phyloP scores from a whole-genome alignment of 257 asterid species.

The Catharanthus roseus region DNA sequence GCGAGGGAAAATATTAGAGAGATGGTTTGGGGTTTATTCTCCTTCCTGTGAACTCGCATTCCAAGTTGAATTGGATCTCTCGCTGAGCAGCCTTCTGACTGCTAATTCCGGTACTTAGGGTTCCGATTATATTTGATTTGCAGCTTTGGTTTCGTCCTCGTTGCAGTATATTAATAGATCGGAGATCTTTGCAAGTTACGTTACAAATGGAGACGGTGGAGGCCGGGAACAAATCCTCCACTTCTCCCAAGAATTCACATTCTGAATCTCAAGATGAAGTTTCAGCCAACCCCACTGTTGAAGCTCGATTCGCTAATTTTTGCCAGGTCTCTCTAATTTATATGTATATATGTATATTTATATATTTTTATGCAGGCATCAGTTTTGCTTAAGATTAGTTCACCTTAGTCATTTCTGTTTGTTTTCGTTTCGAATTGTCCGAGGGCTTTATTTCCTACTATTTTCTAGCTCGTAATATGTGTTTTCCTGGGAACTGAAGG shows the following conservation, averaged over 20 bases:
- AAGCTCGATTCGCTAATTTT: slow-evolving; percentile 59
- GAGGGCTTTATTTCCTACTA: not conserved
- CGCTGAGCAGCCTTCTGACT: not conserved
- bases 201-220: slow-evolving; percentile 11
- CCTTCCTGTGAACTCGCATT: not conserved
- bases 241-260: slow-evolving; percentile 11
- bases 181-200: not conserved
- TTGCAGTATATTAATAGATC: not conserved
- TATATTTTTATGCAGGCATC: not conserved
- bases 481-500: not conserved
- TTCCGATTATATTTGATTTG: not conserved
- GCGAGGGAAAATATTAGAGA: not conserved
- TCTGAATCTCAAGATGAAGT: slow-evolving; percentile 25
- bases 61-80: not conserved
- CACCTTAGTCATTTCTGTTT: not conserved
- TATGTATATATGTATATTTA: not conserved
- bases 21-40: not conserved
- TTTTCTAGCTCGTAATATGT: not conserved
- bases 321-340: slow-evolving; percentile 52
- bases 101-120: not conserved
- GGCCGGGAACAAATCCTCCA: slow-evolving; percentile 7
- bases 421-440: not conserved
- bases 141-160: not conserved
- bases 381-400: not conserved
- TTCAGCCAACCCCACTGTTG: slow-evolving; percentile 26